phyloP scores from a whole-genome alignment of 2,329 filamentous ascomycete species.

The Pyricularia grisea region DNA sequence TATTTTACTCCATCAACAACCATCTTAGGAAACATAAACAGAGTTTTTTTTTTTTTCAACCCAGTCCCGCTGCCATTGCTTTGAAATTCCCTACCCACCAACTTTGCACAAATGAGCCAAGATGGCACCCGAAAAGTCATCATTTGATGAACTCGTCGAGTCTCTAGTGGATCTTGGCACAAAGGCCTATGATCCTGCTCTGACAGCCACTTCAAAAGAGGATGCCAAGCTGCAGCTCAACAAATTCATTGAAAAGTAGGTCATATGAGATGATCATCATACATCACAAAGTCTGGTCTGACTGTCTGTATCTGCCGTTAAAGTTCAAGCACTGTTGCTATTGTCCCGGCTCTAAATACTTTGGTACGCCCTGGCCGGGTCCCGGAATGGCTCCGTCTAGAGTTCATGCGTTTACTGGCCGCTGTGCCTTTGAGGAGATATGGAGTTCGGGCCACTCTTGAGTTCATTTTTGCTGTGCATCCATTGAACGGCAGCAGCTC shows the following conservation, averaged over 20 bases:
- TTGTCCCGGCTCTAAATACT: constrained; percentile 53
- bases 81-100: no score
- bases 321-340: constrained; percentile 25
- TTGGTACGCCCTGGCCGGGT: constrained; percentile 52
- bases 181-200: constrained; percentile 38
- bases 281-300: constrained; percentile 5
- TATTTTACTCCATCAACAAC: no score
- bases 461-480: constrained; percentile 63
- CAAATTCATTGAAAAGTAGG: constrained; percentile 39
- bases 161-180: constrained; percentile 29
- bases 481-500: constrained; percentile 20
- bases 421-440: constrained; percentile 49
- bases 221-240: constrained; percentile 31
- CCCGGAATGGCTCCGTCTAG: constrained; percentile 49
- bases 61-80: no score
- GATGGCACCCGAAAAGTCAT: neutral
- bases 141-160: constrained; percentile 17
- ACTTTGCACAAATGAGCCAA: neutral
- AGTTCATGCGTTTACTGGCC: constrained; percentile 48
- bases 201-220: constrained; percentile 17
- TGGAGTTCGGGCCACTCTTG: constrained; percentile 58
- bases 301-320: constrained; percentile 14
- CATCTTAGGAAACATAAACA: no score
- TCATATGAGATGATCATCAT: neutral
- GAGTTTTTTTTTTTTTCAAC: no score